Conservation (phyloP, 768 basidiomycete species). For the Clavaria fumosa region DNA sequence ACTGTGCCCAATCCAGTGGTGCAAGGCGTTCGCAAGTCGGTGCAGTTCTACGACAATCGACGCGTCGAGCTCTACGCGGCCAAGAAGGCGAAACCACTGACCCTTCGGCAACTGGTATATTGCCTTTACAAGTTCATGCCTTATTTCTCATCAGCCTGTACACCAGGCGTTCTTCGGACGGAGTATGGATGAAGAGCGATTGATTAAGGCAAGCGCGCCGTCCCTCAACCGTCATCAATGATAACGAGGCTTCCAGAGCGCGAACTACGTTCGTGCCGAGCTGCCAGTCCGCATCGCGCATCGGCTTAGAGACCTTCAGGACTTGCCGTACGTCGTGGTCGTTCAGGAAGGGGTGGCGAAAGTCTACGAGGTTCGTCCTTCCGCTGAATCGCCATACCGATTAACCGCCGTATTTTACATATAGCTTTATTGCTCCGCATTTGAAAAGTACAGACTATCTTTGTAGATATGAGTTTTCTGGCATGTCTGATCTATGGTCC, state of each 20-base stretch:
- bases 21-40: too few species aligned
- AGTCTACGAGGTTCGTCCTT: conserved; percentile 59
- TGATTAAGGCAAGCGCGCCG: too few species aligned
- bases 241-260: conserved; percentile 42
- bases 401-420: not conserved
- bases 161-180: conserved; percentile 77
- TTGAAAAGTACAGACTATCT: conserved; percentile 57
- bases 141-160: conserved; percentile 1
- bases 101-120: conserved; percentile 63
- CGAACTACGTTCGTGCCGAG: conserved; percentile 83
- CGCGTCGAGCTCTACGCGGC: conserved; percentile 72
- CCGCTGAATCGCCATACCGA: not conserved
- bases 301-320: conserved; percentile 73
- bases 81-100: conserved; percentile 54
- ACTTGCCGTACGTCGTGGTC: conserved; percentile 74
- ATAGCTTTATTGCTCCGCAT: conserved; percentile 77
- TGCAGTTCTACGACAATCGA: conserved; percentile 69
- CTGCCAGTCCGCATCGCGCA: conserved; percentile 81
- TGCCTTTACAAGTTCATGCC: not conserved
- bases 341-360: conserved; percentile 70
- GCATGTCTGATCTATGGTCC: conserved; percentile 11
- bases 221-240: too few species aligned
- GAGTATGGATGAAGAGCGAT: conserved; percentile 59
- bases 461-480: conserved; percentile 34
- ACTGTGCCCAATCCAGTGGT: conserved; percentile 19